Percentiles rank a stretch among this genome's conserved stretches.
phyloP scores from a whole-genome alignment of 2,329 filamentous ascomycete genomes.

The Penicillium sp. region DNA sequence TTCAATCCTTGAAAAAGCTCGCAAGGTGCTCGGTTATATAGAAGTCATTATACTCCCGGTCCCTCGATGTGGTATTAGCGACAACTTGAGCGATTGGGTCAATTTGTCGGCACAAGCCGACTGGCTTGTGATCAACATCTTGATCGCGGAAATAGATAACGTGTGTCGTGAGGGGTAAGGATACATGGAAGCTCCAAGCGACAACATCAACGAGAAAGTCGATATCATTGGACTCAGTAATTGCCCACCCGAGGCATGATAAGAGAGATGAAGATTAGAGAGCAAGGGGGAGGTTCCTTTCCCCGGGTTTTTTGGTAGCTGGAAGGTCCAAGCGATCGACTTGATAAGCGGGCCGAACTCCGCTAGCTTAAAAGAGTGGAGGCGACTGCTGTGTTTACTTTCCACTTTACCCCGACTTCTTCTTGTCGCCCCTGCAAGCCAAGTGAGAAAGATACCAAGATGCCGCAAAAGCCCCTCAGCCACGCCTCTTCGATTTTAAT shows the following conservation, averaged over 20 bases:
- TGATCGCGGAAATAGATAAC: conserved; percentile 2
- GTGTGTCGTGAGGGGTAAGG: conserved; percentile 5
- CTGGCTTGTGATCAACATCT: conserved; percentile 1
- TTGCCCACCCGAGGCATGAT: background rate
- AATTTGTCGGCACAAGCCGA: conserved; percentile 7
- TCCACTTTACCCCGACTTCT: background rate
- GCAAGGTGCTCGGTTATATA: background rate
- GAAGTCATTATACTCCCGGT: background rate
- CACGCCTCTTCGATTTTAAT: conserved; percentile 39
- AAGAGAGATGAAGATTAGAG: background rate
- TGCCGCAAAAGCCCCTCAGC: conserved; percentile 2
- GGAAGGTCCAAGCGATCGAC: conserved; percentile 21
- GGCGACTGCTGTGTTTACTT: background rate
- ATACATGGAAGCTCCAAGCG: conserved; percentile 22
- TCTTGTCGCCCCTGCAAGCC: background rate
- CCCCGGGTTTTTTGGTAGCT: conserved; percentile 6
- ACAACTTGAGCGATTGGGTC: background rate
- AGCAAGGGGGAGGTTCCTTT: conserved; percentile 8
- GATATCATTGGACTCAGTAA: background rate
- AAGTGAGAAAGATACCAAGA: background rate
- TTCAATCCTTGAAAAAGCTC: background rate
- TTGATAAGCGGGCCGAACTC: background rate
- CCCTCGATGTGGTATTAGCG: background rate
- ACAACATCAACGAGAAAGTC: background rate
- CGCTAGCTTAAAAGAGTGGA: background rate